Conservation (phyloP, 169 alveolate genomes). For the Blepharisma undulans region DNA sequence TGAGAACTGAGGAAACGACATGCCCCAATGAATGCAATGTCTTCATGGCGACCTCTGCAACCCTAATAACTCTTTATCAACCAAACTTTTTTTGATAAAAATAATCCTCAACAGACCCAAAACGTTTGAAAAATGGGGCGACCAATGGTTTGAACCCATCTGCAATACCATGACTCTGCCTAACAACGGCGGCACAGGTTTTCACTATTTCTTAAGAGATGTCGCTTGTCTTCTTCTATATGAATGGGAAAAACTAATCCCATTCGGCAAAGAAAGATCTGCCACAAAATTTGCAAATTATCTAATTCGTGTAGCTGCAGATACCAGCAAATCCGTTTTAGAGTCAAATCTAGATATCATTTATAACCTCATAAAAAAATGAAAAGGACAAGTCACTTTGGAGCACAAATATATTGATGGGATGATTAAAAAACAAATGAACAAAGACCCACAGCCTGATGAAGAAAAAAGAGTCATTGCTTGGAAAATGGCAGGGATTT, state of each 20-base stretch:
- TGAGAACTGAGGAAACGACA: slow-evolving; percentile 40
- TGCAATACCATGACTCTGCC: slow-evolving; percentile 51
- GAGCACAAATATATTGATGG: slow-evolving; percentile 63
- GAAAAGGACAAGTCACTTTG: slow-evolving; percentile 66
- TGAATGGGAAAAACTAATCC: slow-evolving; percentile 57
- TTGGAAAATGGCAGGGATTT: slow-evolving; percentile 30
- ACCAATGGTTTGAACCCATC: slow-evolving; percentile 75
- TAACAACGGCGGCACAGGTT: slow-evolving; percentile 84
- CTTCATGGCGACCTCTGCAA: slow-evolving; percentile 66
- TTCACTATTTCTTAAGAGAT: slow-evolving; percentile 88
- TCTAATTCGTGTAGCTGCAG: slow-evolving; percentile 73
- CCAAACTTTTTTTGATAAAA: slow-evolving; percentile 77
- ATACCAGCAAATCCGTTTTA: slow-evolving; percentile 72
- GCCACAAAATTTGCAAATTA: slow-evolving; percentile 51
- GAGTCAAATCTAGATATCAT: slow-evolving; percentile 75
- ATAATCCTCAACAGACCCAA: slow-evolving; percentile 71
- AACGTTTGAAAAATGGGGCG: slow-evolving; percentile 73
- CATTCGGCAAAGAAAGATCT: slow-evolving; percentile 25
- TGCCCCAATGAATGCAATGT: slow-evolving; percentile 84
- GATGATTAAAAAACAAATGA: slow-evolving; percentile 71
- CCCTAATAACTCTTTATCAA: slow-evolving; percentile 53
- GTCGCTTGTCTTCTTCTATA: slow-evolving; percentile 70
- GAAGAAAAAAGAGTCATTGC: slow-evolving; percentile 29
- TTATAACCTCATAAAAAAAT: slow-evolving; percentile 67
- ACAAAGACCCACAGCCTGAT: slow-evolving; percentile 32